phyloP scores from a whole-genome alignment of 1,284 basidiomycete genomes.

The Malassezia furfur region DNA sequence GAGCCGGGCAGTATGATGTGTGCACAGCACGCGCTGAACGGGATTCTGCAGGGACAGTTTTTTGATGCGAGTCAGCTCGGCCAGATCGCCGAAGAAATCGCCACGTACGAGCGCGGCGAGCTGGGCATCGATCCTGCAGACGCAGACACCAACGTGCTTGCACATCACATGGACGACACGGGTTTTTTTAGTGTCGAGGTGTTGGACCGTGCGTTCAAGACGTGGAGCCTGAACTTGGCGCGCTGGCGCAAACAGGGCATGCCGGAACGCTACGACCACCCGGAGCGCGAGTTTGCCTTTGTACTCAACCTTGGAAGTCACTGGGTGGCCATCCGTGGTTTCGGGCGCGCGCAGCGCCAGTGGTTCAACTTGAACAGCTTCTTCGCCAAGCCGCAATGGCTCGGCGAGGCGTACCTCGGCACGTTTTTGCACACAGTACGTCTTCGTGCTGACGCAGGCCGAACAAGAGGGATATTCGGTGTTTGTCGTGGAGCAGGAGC shows the following conservation, averaged over 20 bases:
- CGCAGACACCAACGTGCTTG: conserved; percentile 18
- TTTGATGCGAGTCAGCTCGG: conserved; percentile 41
- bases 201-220: conserved; percentile 31
- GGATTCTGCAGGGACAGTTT: conserved; percentile 38
- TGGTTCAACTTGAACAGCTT: conserved; percentile 45
- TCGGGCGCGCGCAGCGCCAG: conserved; percentile 19
- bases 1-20: conserved; percentile 45
- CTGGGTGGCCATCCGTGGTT: conserved; percentile 43
- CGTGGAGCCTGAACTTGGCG: conserved; percentile 20
- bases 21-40: conserved; percentile 45
- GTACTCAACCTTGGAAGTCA: conserved; percentile 42
- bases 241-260: conserved; percentile 15
- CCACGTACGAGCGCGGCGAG: conserved; percentile 24
- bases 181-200: conserved; percentile 42
- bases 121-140: conserved; percentile 24
- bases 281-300: conserved; percentile 41
- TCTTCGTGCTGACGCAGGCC: conserved; percentile 7
- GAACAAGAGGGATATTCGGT: conserved; percentile 41
- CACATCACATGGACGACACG: conserved; percentile 43
- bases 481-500: conserved; percentile 26
- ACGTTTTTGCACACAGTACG: conserved; percentile 34
- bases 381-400: conserved; percentile 30
- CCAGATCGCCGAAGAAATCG: conserved; percentile 31
- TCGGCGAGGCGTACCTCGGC: conserved; percentile 37
- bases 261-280: conserved; percentile 10